Conservation (phyloP, 148 eudicot species). For the Vaccinium darrowii region DNA sequence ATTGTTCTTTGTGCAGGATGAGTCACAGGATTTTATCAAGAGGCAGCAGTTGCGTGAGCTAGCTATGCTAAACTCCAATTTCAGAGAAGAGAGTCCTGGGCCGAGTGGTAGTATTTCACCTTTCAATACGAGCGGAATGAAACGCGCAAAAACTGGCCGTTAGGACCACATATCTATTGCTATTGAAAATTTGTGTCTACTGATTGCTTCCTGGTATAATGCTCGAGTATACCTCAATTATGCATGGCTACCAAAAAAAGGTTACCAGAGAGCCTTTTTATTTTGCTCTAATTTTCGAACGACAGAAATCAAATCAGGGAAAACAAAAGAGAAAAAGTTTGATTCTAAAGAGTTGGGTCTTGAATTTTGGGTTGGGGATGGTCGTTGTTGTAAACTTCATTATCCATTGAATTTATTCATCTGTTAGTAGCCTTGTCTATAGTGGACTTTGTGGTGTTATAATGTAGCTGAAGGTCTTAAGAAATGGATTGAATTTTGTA, state of each 20-base stretch:
- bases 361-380: slow-evolving; percentile 20
- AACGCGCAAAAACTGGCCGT: slow-evolving; percentile 86
- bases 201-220: slow-evolving; percentile 9
- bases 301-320: slow-evolving; percentile 22
- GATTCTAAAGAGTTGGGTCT: slow-evolving; percentile 12
- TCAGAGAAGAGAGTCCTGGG: slow-evolving; percentile 87
- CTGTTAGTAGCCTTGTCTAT: slow-evolving; percentile 24
- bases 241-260: slow-evolving; percentile 5
- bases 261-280: not conserved
- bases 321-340: not conserved
- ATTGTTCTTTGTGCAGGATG: slow-evolving; percentile 49
- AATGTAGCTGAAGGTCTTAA: not conserved
- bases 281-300: slow-evolving; percentile 21
- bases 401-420: slow-evolving; percentile 82
- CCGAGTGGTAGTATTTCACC: slow-evolving; percentile 90
- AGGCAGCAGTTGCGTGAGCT: slow-evolving; percentile 86
- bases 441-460: slow-evolving; percentile 13
- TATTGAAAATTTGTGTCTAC: slow-evolving; percentile 11
- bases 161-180: slow-evolving; percentile 17
- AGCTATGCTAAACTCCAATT: slow-evolving; percentile 74
- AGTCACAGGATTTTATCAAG: slow-evolving; percentile 77
- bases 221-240: slow-evolving; percentile 5
- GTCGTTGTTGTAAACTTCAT: slow-evolving; percentile 18
- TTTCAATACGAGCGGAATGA: slow-evolving; percentile 84
- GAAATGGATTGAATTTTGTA: slow-evolving; percentile 13